Conservation (phyloP, 345 rosid genomes). For the Lepidium didymum region DNA sequence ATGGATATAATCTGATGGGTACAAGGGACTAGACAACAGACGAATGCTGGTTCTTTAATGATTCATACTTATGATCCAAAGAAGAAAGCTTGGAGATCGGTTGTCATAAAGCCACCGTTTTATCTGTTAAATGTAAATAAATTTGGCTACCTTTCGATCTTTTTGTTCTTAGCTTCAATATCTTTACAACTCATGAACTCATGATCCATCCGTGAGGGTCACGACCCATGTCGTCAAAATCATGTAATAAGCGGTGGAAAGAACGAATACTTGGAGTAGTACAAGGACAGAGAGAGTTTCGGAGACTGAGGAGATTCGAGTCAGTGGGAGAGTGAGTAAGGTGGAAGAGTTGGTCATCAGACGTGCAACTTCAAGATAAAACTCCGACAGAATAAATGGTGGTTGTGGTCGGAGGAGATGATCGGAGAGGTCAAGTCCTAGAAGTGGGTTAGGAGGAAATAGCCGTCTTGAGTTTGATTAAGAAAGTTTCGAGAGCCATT, state of each 20-base stretch:
- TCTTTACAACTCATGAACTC: conserved; percentile 51
- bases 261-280: conserved; percentile 36
- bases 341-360: conserved; percentile 80
- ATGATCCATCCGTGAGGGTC: conserved; percentile 63
- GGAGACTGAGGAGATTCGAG: conserved; percentile 49
- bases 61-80: conserved; percentile 64
- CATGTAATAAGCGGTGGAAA: conserved; percentile 46
- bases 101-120: conserved; percentile 48
- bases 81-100: conserved; percentile 68
- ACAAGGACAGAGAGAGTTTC: conserved; percentile 59
- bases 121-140: not conserved
- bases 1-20: conserved; percentile 41
- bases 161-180: conserved; percentile 59
- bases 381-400: conserved; percentile 42
- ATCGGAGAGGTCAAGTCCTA: conserved; percentile 17
- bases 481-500: conserved; percentile 91
- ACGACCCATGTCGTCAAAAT: conserved; percentile 59
- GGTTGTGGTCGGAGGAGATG: conserved; percentile 16
- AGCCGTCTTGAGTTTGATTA: conserved; percentile 62
- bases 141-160: conserved; percentile 50
- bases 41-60: conserved; percentile 45
- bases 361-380: conserved; percentile 68
- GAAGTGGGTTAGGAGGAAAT: conserved; percentile 45
- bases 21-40: conserved; percentile 39
- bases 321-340: conserved; percentile 72